Evolutionary conservation across 2,329 filamentous ascomycete genomes (phyloP), one percentile per base, ranked within the genome.

Genomic region (Ascochyta clinopodiicola): DNA sequence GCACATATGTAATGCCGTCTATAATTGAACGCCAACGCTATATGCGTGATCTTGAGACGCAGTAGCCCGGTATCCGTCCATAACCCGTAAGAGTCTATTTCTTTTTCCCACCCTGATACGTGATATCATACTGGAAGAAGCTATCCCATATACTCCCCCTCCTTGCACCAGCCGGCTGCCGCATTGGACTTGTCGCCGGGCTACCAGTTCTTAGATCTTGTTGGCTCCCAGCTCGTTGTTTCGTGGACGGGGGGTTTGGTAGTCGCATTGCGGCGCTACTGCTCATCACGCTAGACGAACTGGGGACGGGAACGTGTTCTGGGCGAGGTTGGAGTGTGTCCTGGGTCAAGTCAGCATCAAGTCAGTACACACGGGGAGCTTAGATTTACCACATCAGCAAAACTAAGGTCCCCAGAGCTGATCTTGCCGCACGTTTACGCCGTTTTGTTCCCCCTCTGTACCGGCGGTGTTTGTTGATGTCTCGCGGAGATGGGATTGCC

Each of bases 321-420:
- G 64, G 64, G 19, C 62, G 57, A 44, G 45, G 36, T 34, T n/a
- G 31, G 2, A 6, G 9, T 42, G 6, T 9, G 5, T 43, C 56
- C 58, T 57, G 42, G 4, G 19, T 13, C 29, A 29, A 47, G 62
- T 68, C 55, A 68, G 62, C 19, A 48, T 12, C 2, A n/a, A 46
- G 22, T 42, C 40, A 31, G 15, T n/a, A 40, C 29, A 22, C 22
- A 22, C 49, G 59, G 63, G 62, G 60, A 67, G 65, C 71, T 67
- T 69, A 72, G 70, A 68, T 65, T 66, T 69, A 68, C 64, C 62
- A 51, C 44, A 62, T 56, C 45, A 60, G 60, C 61, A 64, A 69
- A 71, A 61, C 70, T 73, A 77, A 70, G 76, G 75, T 64, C 77
- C 77, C 73, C 75, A 77, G 46, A 79, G 70, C 53, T 77, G 73